Evolutionary conservation across 192 early-diverging fungal species (phyloP), one percentile per base, ranked within the genome.

Genomic region (Backusella morwellensis): DNA sequence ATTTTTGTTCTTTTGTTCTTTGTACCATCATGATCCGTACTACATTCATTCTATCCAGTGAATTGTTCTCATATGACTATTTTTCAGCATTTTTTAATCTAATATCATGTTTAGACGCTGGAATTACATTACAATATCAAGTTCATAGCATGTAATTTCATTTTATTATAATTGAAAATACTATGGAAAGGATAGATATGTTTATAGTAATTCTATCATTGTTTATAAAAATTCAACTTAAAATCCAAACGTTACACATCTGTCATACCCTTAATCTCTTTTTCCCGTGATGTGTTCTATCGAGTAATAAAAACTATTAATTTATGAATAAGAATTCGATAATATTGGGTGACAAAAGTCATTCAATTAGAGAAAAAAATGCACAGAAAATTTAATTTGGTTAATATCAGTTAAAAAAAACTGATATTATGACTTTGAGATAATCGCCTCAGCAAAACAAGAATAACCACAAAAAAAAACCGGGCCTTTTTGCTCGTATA

Each of bases 11-110:
- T 26, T 63, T 29, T 63, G 56, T 63, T 63, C 56, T 63, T 63
- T 63, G 56, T 63, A 63, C 21, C 56, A 63, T 63, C 26, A 29
- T 63, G 23, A 63, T 63, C 56, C 56, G 56, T 63, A 63, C 56
- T 19, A 63, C 56, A 63, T 63, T 63, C 56, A 29, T 29, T 63
- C 56, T 26, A 63, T 63, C 56, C 56, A 63, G 23, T 63, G 56
- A 63, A 63, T 29, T 63, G 56, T 63, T 63, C 56, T 63, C 56
- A 63, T 63, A 23, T 63, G 56, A 63, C 56, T 63, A 63, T 63
- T 50, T 50, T 63, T 63, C 23, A 63, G 12, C 12, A 23, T 8
- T 63, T 3, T 63, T 63, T 63, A 29, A 63, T 63, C 21, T 29
- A 63, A 63, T 29, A 29, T 4, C 23, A 29, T 29, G 21, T 23